phyloP scores from a whole-genome alignment of 2,329 filamentous ascomycete species.

The Aulographum hederae region DNA sequence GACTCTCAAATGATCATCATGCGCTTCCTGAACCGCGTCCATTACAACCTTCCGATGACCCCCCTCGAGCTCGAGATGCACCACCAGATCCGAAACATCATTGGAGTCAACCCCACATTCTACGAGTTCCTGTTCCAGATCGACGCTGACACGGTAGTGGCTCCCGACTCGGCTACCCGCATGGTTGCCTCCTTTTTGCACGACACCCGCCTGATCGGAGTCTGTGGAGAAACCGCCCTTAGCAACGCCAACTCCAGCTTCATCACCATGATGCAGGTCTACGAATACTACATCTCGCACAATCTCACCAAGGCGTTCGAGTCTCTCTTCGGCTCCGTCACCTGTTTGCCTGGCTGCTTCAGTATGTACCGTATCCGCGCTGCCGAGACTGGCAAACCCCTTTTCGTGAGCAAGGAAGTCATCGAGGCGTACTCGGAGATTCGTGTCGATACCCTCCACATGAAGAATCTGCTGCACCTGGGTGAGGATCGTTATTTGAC shows the following conservation, averaged over 20 bases:
- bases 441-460: slow-evolving; percentile 92
- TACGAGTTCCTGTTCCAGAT: slow-evolving; percentile 96
- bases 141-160: slow-evolving; percentile 91
- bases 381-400: slow-evolving; percentile 81
- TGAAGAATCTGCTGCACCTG: slow-evolving; percentile 93
- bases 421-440: slow-evolving; percentile 79
- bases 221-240: slow-evolving; percentile 86
- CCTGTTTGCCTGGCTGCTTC: slow-evolving; percentile 96
- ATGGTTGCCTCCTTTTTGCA: slow-evolving; percentile 83
- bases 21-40: slow-evolving; percentile 97
- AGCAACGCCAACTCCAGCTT: slow-evolving; percentile 87
- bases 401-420: slow-evolving; percentile 88
- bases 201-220: slow-evolving; percentile 81
- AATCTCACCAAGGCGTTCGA: slow-evolving; percentile 95
- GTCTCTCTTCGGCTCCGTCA: slow-evolving; percentile 90
- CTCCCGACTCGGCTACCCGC: slow-evolving; percentile 72
- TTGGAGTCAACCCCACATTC: slow-evolving; percentile 94
- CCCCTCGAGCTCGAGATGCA: slow-evolving; percentile 96
- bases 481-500: slow-evolving; percentile 97
- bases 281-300: slow-evolving; percentile 99
- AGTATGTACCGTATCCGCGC: slow-evolving; percentile 97
- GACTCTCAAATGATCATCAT: slow-evolving; percentile 97
- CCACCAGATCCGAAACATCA: slow-evolving; percentile 96
- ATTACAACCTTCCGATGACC: slow-evolving; percentile 94
- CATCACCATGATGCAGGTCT: slow-evolving; percentile 98